These are phyloP conservation scores for Candida pseudoglaebosa DNA, from an alignment of 805 yeast genomes.

Conservation along the genomic window DNA sequence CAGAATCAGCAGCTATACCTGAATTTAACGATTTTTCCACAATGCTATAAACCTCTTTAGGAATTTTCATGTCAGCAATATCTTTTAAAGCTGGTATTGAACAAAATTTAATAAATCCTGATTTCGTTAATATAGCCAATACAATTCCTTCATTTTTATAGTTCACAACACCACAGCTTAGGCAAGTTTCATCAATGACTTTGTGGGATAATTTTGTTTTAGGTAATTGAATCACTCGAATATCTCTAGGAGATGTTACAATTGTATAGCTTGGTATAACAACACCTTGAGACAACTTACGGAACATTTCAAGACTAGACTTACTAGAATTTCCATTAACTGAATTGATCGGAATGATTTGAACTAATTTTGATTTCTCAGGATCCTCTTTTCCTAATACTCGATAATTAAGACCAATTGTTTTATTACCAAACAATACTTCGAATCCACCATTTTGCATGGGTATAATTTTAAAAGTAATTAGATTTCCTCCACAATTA, in stretches of 20 bases:
- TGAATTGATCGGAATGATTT: constrained; percentile 55
- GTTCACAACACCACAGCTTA: constrained; percentile 48
- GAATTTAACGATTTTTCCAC: constrained; percentile 18
- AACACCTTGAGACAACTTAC: constrained; percentile 57
- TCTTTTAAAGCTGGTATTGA: constrained; percentile 65
- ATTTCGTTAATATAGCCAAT: constrained; percentile 41
- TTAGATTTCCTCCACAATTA: constrained; percentile 60
- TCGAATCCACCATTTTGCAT: constrained; percentile 55
- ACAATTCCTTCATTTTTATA: constrained; percentile 43
- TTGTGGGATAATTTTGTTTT: constrained; percentile 62
- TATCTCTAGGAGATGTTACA: constrained; percentile 52
- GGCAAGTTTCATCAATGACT: constrained; percentile 48
- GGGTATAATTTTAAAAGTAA: constrained; percentile 65
- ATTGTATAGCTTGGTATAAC: constrained; percentile 60
- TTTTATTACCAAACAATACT: constrained; percentile 47
- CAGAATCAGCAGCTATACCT: constrained; percentile 20
- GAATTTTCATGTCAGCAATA: constrained; percentile 40
- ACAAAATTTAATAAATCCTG: constrained; percentile 45
- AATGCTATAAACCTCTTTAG: constrained; percentile 24
- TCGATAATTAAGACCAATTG: constrained; percentile 33
- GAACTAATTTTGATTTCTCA: constrained; percentile 49
- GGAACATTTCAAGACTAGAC: constrained; percentile 58
- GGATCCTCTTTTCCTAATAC: constrained; percentile 33
- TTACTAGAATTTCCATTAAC: constrained; percentile 59
- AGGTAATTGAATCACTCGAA: constrained; percentile 59